Evolutionary conservation across 2,329 filamentous ascomycete species (phyloP), one percentile per base, ranked within the genome.

Genomic region (Fusarium keratoplasticum): DNA sequence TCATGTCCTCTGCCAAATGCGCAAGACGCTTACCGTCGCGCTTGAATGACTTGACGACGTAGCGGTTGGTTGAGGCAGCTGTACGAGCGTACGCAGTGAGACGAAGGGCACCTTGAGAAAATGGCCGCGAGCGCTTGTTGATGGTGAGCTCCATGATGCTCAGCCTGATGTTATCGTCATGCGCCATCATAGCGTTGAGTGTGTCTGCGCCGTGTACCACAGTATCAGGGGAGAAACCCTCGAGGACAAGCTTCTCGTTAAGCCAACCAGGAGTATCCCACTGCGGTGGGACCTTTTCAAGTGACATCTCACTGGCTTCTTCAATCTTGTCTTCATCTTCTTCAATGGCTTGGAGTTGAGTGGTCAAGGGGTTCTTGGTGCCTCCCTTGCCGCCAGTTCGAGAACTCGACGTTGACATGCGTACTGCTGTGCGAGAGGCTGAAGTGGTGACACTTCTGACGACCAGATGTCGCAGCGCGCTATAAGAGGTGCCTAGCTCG

Each of bases 1-100:
- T 75, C 83, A 84, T 84, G 58, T 83, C 82, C 58, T 84, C 82
- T 3, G 74, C 79, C 2, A 84, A 33, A 61, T 82, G 75, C 0
- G 78, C 79, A 1, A 83, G 73, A 2, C 64, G 59, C 47, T 70
- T 75, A 5, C 72, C 73, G 1, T 69, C 64, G 1, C 61, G 52
- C 31, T 75, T 75, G 71, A 80, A 83, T 0, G 80, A 76, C 74
- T 85, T 85, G 61, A 83, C 79, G 3, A 85, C 83, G 16, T 81
- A 81, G 2, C 70, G 72, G 72, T 75, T 71, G 10, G 74, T 75
- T 6, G 80, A 80, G 33, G 62, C 44, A 10, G 66, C 57, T 4
- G 81, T 78, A 42, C 80, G 77, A 31, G 83, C 83, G 62, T 84
- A 84, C n/a, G 77, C 78, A 1, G 82, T 81, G 3, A 79, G 35